These are phyloP conservation scores for Atractiella rhizophila DNA, from an alignment of 768 basidiomycete species.

Conservation along the genomic window DNA sequence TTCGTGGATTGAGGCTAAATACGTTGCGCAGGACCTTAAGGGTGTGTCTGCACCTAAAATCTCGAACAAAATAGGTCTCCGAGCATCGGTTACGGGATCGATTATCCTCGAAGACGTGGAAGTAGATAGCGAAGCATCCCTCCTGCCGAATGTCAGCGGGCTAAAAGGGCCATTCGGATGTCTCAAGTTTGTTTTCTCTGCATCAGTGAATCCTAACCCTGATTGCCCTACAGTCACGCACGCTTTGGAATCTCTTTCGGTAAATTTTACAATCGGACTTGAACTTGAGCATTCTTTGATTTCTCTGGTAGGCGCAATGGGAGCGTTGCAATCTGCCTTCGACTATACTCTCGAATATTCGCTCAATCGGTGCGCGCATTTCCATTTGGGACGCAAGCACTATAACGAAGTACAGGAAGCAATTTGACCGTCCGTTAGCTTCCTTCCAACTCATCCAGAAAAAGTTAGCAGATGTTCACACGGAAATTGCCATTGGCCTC, in stretches of 20 bases:
- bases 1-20: neutral
- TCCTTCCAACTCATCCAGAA: constrained; percentile 95
- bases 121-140: constrained; percentile 42
- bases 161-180: constrained; percentile 73
- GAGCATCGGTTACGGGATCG: constrained; percentile 30
- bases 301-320: constrained; percentile 53
- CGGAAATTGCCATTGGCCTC: constrained; percentile 34
- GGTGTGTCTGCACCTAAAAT: constrained; percentile 66
- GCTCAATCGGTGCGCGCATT: constrained; percentile 58
- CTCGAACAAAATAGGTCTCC: constrained; percentile 75
- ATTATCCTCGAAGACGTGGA: constrained; percentile 49
- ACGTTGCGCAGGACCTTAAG: constrained; percentile 36
- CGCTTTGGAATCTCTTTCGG: constrained; percentile 22
- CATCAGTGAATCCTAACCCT: too few species aligned
- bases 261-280: too few species aligned
- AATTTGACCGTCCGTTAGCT: constrained; percentile 69
- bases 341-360: constrained; percentile 52
- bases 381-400: too few species aligned
- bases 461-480: constrained; percentile 83
- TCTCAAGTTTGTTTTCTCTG: constrained; percentile 53
- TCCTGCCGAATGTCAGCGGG: constrained; percentile 54
- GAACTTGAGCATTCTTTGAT: neutral
- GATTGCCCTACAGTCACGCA: constrained; percentile 1
- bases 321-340: constrained; percentile 78
- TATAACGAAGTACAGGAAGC: constrained; percentile 25